Base-by-base conservation (phyloP, 495 filamentous ascomycete species). In the Delitschia confertaspora region DNA sequence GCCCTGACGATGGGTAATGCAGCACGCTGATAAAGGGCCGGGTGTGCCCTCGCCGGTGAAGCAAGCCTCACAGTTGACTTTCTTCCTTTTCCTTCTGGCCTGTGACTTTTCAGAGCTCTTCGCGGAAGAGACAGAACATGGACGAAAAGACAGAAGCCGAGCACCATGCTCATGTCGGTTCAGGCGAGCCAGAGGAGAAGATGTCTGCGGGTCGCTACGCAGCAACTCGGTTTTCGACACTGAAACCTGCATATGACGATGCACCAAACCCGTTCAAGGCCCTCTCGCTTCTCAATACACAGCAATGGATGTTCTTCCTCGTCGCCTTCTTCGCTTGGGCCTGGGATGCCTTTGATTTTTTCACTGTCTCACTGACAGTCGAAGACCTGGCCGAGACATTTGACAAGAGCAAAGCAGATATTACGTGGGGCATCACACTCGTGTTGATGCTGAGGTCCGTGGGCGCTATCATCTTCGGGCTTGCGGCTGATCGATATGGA, bases 281-380 rank as follows among this genome's bases (percentile, higher is more conserved):
- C 1, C 57, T 95, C 17, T 18, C 25, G 19, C 48, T 83, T 59
- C 65, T 94, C 31, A 89, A 71, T 51, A 57, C 61, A 25, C 78
- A 76, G 30, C 83, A 95, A 66, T 95, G 88, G 88, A 69, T 87
- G 16, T 89, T 89, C 62, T 93, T 93, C 63, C 57, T 71, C 23
- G 75, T 78, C 51, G 52, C 64, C 47, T 61, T 67, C 47, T 35
- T 60, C 9, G 58, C 45, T 17, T 60, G 76, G 76, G 76, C 79
- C 0, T 89, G 85, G 82, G 85, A 93, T 60, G 76, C 85, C 10
- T 88, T 91, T 48, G 86, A 93, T 58, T 93, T 93, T 69, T 93
- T 93, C 69, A 88, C 83, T 47, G 84, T 91, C 53, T 85, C 80
- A 5, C 61, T 93, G 42, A 87, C 84, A 0, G 76, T 85, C 16